A percentile compares a stretch with the other conserved stretches of the same genome.
Evolutionary conservation across 129 eudicot genomes (phyloP).

Genomic region (Chrysanthemum seticuspe): DNA sequence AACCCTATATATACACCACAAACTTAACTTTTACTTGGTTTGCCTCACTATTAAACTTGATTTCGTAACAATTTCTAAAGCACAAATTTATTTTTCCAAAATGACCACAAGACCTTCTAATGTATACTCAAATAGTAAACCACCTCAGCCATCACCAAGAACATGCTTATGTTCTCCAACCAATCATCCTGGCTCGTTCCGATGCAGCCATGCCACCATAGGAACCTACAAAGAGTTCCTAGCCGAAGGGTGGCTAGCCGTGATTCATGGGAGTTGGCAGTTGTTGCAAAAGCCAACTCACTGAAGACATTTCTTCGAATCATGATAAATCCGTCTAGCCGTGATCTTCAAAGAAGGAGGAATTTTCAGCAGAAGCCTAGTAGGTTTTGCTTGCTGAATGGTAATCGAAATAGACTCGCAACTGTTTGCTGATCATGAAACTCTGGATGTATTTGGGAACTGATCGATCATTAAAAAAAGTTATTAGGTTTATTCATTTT

Average conservation of each 20-base stretch:
- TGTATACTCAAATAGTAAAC: conserved; percentile 14
- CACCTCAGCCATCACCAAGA: conserved; percentile 17
- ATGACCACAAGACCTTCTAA: conserved; percentile 32
- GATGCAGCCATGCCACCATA: conserved; percentile 43
- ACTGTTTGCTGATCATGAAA: conserved; percentile 30
- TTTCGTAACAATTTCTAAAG: conserved; percentile 2
- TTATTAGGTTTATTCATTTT: not conserved
- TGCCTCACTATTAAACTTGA: conserved; percentile 15
- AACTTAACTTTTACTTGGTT: conserved; percentile 22
- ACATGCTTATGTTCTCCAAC: conserved; percentile 56
- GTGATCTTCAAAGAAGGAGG: conserved; percentile 45
- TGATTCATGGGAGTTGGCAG: conserved; percentile 28
- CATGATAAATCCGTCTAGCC: conserved; percentile 47
- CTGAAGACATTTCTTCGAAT: conserved; percentile 35
- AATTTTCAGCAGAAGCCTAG: conserved; percentile 48
- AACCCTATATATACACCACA: conserved; percentile 27
- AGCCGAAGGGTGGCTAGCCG: conserved; percentile 17
- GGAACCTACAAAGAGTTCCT: conserved; percentile 31
- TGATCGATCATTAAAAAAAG: not conserved
- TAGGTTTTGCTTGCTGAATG: conserved; percentile 45
- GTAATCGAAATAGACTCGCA: conserved; percentile 20
- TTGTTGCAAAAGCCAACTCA: conserved; percentile 40
- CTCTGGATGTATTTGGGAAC: too few relatives aligned
- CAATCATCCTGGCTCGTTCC: conserved; percentile 55
- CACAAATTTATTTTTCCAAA: conserved; percentile 1